Evolutionary conservation across 2,329 filamentous ascomycete genomes (phyloP).

Genomic region (Metarhizium album): DNA sequence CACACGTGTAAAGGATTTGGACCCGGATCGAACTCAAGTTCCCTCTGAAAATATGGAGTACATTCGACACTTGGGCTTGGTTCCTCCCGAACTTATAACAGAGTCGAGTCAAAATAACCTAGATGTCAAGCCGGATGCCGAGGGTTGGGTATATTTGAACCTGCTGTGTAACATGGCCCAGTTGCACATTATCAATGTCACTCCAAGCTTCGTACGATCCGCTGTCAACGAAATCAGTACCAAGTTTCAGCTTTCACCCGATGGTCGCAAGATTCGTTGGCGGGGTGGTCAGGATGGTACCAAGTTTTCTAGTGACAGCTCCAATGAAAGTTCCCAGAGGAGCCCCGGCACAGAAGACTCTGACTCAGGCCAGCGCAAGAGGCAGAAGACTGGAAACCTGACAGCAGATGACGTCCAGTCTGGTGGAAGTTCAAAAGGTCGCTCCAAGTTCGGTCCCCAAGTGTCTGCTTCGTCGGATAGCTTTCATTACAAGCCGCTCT

Average conservation of each 20-base stretch:
- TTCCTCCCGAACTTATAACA: slow-evolving; percentile 43
- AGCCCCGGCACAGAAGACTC: slow-evolving; percentile 40
- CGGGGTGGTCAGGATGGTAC: slow-evolving; percentile 57
- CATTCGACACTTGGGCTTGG: slow-evolving; percentile 61
- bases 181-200: slow-evolving; percentile 76
- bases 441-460: slow-evolving; percentile 29
- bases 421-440: slow-evolving; percentile 24
- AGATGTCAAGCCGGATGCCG: slow-evolving; percentile 48
- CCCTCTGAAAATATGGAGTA: slow-evolving; percentile 72
- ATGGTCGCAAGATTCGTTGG: slow-evolving; percentile 74
- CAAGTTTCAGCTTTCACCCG: slow-evolving; percentile 66
- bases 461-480: slow-evolving; percentile 30
- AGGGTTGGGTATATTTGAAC: slow-evolving; percentile 78
- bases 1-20: slow-evolving; percentile 64
- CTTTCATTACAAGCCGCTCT: slow-evolving; percentile 56
- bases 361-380: slow-evolving; percentile 32
- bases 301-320: slow-evolving; percentile 53
- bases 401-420: slow-evolving; percentile 24
- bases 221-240: slow-evolving; percentile 60
- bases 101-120: slow-evolving; percentile 24
- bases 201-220: slow-evolving; percentile 62
- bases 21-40: slow-evolving; percentile 65
- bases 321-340: slow-evolving; percentile 34
- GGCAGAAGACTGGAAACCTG: slow-evolving; percentile 30
- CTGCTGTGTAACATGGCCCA: slow-evolving; percentile 73